Percentiles rank a stretch among this genome's conserved stretches.
phyloP scores from a whole-genome alignment of 1,139 yeast species.

The Oligophagozyma castellii region DNA sequence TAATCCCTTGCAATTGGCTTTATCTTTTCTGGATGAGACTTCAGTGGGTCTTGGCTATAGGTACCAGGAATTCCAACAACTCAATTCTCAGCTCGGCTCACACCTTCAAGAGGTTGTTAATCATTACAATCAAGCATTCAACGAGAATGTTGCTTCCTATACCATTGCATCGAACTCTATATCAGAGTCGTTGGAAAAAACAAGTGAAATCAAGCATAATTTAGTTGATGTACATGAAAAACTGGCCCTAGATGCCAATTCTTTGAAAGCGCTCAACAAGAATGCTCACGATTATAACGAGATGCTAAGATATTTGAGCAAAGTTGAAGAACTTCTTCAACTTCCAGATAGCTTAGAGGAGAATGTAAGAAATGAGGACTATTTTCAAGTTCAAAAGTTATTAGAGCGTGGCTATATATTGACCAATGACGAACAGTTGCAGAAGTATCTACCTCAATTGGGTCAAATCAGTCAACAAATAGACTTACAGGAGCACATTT shows the following conservation, averaged over 20 bases:
- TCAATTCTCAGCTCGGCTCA: constrained; percentile 41
- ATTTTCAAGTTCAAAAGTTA: constrained; percentile 52
- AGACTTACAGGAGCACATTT: constrained; percentile 45
- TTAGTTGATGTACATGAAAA: constrained; percentile 35
- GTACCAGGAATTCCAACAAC: constrained; percentile 40
- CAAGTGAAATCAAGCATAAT: constrained; percentile 16
- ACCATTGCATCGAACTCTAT: constrained; percentile 36
- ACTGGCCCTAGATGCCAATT: constrained; percentile 40
- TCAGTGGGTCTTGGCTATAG: constrained; percentile 81
- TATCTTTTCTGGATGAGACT: constrained; percentile 68
- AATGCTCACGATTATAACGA: constrained; percentile 51
- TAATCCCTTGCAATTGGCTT: constrained; percentile 74
- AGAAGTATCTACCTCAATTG: constrained; percentile 54
- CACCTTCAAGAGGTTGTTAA: constrained; percentile 61
- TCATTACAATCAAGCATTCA: constrained; percentile 75
- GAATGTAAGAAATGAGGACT: constrained; percentile 51
- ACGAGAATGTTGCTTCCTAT: constrained; percentile 68
- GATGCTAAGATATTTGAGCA: constrained; percentile 56
- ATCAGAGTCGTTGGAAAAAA: constrained; percentile 20
- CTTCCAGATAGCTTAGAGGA: constrained; percentile 55
- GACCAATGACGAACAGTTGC: constrained; percentile 44
- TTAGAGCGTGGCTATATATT: constrained; percentile 41
- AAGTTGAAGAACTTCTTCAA: constrained; percentile 47
- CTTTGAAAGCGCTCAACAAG: constrained; percentile 50
- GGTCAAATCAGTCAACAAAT: constrained; percentile 43